A percentile compares a stretch with the other conserved stretches of the same genome.
Evolutionary conservation across 129 eudicot species (phyloP).

Genomic region (Erigeron canadensis): DNA sequence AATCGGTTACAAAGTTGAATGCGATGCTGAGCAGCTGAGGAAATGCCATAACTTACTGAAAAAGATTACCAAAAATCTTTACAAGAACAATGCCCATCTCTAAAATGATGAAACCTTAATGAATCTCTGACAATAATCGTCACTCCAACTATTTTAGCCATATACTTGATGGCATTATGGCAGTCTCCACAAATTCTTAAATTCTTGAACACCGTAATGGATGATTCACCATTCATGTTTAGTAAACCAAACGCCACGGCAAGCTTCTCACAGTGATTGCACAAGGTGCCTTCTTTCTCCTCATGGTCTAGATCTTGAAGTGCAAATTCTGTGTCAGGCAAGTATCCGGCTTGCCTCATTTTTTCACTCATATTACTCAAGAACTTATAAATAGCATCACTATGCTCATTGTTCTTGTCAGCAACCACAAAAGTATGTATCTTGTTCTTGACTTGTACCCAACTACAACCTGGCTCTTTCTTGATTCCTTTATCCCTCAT

Average conservation of each 20-base stretch:
- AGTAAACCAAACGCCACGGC: slow-evolving; percentile 89
- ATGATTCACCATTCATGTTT: slow-evolving; percentile 64
- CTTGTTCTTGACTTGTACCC: slow-evolving; percentile 71
- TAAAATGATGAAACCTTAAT: slow-evolving; percentile 86
- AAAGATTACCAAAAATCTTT: slow-evolving; percentile 72
- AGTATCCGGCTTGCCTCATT: slow-evolving; percentile 72
- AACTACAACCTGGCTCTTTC: slow-evolving; percentile 84
- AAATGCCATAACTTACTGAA: not conserved
- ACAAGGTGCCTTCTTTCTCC: slow-evolving; percentile 74
- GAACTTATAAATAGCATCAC: slow-evolving; percentile 49
- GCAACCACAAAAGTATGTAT: slow-evolving; percentile 73
- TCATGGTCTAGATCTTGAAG: slow-evolving; percentile 82
- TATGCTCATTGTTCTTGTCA: slow-evolving; percentile 53
- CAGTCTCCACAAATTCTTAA: slow-evolving; percentile 91
- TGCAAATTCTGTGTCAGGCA: slow-evolving; percentile 74
- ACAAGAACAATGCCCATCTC: slow-evolving; percentile 76
- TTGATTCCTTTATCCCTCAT: slow-evolving; percentile 72
- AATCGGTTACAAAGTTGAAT: not conserved
- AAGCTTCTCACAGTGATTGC: slow-evolving; percentile 88
- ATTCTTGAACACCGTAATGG: slow-evolving; percentile 74
- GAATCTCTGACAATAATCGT: slow-evolving; percentile 83
- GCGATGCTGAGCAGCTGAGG: not conserved
- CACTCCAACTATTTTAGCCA: slow-evolving; percentile 65
- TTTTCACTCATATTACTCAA: slow-evolving; percentile 50
- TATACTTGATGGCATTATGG: slow-evolving; percentile 71